Percentiles rank a stretch among this genome's conserved stretches.
Conservation (phyloP, 208 protist species). For the Borovskyia barvae region DNA sequence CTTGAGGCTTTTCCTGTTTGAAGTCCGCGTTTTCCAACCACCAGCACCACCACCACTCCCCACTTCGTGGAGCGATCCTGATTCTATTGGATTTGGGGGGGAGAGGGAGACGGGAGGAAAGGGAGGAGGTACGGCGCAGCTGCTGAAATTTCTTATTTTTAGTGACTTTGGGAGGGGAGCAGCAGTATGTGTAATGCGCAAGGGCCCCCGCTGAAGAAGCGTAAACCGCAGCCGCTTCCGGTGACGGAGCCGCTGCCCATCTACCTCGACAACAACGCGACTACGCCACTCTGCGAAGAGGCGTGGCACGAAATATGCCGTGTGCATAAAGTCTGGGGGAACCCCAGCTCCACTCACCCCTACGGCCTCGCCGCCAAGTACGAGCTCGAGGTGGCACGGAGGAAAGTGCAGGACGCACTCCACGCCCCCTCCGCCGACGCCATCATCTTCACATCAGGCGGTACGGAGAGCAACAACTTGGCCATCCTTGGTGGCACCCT, state of each 20-base stretch:
- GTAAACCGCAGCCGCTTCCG: conserved; percentile 49
- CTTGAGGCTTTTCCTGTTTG: too few relatives aligned
- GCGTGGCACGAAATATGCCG: conserved; percentile 73
- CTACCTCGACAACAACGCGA: conserved; percentile 95
- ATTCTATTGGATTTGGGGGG: too few relatives aligned
- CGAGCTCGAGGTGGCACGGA: conserved; percentile 73
- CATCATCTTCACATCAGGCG: conserved; percentile 93
- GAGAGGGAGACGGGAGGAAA: too few relatives aligned
- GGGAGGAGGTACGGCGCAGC: too few relatives aligned
- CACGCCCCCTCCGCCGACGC: conserved; percentile 35
- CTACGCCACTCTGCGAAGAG: conserved; percentile 83
- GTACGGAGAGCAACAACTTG: conserved; percentile 94
- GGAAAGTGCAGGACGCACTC: conserved; percentile 50
- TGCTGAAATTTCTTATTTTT: too few relatives aligned
- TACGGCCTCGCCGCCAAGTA: conserved; percentile 84
- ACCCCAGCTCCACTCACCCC: conserved; percentile 86
- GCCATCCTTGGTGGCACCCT: conserved; percentile 77
- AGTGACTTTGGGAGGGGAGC: too few relatives aligned
- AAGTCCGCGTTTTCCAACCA: too few relatives aligned
- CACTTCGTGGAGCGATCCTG: too few relatives aligned
- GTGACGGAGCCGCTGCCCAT: conserved; percentile 68
- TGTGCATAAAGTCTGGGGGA: conserved; percentile 78
- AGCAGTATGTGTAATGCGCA: conserved; percentile 80
- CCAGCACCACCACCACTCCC: too few relatives aligned
- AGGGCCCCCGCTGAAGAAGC: conserved; percentile 63